phyloP scores from a whole-genome alignment of 139 green algal species.

The Pycnococcus provasolii region DNA sequence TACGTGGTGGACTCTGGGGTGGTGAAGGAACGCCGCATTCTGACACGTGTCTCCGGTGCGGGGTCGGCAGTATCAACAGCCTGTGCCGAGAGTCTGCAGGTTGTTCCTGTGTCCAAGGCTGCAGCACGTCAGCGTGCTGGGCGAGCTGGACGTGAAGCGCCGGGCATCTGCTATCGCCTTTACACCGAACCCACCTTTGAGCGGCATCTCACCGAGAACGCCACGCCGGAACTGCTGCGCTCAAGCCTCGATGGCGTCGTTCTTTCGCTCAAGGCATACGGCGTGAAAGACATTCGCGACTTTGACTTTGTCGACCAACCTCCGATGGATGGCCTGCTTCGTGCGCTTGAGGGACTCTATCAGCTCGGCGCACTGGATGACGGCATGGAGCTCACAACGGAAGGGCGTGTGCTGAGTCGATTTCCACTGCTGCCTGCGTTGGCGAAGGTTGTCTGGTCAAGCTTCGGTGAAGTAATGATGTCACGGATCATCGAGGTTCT shows the following conservation, averaged over 20 bases:
- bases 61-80: slow-evolving; percentile 54
- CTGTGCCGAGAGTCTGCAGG: slow-evolving; percentile 51
- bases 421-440: slow-evolving; percentile 19
- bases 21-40: slow-evolving; percentile 53
- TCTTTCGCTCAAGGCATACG: slow-evolving; percentile 60
- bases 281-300: slow-evolving; percentile 93
- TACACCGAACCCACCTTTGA: slow-evolving; percentile 62
- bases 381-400: slow-evolving; percentile 80
- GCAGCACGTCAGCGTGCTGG: slow-evolving; percentile 48
- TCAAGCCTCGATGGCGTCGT: slow-evolving; percentile 38
- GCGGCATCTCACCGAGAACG: slow-evolving; percentile 37
- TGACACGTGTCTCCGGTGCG: slow-evolving; percentile 52
- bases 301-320: slow-evolving; percentile 99
- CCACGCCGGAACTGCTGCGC: slow-evolving; percentile 45
- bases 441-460: slow-evolving; percentile 24
- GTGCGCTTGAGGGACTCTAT: slow-evolving; percentile 89
- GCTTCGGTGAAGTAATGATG: too few relatives aligned
- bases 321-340: slow-evolving; percentile 44
- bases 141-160: slow-evolving; percentile 57
- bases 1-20: slow-evolving; percentile 83
- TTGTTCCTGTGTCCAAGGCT: slow-evolving; percentile 84
- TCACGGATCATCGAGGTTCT: too few relatives aligned
- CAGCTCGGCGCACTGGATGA: slow-evolving; percentile 90
- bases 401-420: slow-evolving; percentile 5
- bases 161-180: slow-evolving; percentile 72